These are phyloP conservation scores for Epicoccum sorghinum DNA, from an alignment of 2,329 filamentous ascomycete species.

Conservation along the genomic window DNA sequence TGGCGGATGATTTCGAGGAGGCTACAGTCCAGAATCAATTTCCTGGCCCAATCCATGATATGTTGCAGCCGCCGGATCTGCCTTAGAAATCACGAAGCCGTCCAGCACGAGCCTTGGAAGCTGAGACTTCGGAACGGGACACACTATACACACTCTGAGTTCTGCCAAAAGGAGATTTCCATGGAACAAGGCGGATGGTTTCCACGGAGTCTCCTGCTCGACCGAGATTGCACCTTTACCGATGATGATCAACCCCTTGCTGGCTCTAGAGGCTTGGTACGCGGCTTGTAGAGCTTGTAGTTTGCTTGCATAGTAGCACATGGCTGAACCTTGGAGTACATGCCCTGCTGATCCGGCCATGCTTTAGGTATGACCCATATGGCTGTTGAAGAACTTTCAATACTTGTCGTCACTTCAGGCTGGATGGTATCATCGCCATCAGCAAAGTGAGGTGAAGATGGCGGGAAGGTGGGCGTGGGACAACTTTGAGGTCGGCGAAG, in stretches of 20 bases:
- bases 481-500: not conserved
- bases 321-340: not conserved
- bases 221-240: not conserved
- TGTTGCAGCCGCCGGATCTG: not conserved
- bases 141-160: not conserved
- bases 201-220: not conserved
- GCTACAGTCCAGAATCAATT: not conserved
- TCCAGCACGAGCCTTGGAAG: not conserved
- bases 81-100: not conserved
- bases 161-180: not conserved
- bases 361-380: not conserved
- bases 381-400: conserved; percentile 10
- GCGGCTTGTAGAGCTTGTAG: not conserved
- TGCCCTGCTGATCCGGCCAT: conserved; percentile 28
- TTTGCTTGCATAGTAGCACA: not conserved
- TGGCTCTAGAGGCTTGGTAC: not conserved
- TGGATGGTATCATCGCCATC: conserved; percentile 24
- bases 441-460: conserved; percentile 26
- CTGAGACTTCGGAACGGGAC: not conserved
- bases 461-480: conserved; percentile 2
- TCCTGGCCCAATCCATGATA: not conserved
- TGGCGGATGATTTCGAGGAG: not conserved
- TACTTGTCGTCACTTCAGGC: conserved; percentile 29
- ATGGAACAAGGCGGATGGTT: not conserved
- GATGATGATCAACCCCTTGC: not conserved